phyloP scores from a whole-genome alignment of 2,329 filamentous ascomycete species.

The Rutstroemia sp. region DNA sequence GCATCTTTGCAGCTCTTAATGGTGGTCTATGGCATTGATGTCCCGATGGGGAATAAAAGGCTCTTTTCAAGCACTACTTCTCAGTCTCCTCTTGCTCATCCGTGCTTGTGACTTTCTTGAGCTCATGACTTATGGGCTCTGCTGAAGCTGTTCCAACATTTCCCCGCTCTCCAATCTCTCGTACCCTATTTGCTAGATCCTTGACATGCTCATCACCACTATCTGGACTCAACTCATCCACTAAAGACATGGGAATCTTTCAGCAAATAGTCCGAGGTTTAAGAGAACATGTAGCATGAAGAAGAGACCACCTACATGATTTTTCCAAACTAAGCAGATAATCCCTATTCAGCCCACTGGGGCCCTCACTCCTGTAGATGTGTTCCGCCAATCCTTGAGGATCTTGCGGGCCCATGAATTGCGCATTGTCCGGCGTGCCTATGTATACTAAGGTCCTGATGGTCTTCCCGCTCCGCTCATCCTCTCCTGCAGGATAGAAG shows the following conservation, averaged over 20 bases:
- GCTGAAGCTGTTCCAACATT: constrained; percentile 12
- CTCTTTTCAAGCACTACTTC: constrained; percentile 28
- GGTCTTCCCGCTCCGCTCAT: not conserved
- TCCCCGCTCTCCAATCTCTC: constrained; percentile 45
- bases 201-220: constrained; percentile 79
- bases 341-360: constrained; percentile 83
- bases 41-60: constrained; percentile 20
- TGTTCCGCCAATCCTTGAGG: constrained; percentile 70
- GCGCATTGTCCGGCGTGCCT: constrained; percentile 84
- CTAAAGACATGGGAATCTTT: not conserved
- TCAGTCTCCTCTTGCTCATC: constrained; percentile 56
- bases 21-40: constrained; percentile 24
- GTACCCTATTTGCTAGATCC: constrained; percentile 69
- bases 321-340: constrained; percentile 77
- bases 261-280: not conserved
- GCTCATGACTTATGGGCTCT: constrained; percentile 27
- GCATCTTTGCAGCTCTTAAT: constrained; percentile 22
- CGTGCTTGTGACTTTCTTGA: constrained; percentile 40
- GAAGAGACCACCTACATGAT: constrained; percentile 35
- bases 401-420: constrained; percentile 82
- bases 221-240: constrained; percentile 64
- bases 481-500: constrained; percentile 54
- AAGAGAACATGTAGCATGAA: not conserved
- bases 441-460: constrained; percentile 76
- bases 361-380: constrained; percentile 69